A percentile compares a stretch with the other conserved stretches of the same genome.
Conservation (phyloP, 305 asterid species). For the Solanum hybrid region DNA sequence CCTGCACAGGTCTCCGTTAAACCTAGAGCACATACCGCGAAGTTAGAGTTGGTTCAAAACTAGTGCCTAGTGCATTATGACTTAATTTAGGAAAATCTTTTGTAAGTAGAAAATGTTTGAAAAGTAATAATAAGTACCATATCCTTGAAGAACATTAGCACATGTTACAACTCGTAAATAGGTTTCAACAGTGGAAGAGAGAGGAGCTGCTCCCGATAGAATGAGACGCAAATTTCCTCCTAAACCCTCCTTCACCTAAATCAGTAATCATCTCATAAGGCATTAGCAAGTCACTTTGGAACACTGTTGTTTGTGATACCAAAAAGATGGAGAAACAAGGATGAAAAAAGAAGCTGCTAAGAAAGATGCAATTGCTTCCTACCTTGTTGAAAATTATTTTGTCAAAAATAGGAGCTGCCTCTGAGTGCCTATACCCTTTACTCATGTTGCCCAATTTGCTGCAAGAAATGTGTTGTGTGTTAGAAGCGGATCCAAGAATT, state of each 20-base stretch:
- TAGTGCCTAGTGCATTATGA: not conserved
- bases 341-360: not conserved
- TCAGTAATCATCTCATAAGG: not conserved
- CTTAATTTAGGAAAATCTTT: not conserved
- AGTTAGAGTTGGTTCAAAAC: not conserved
- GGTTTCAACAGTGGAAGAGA: conserved; percentile 67
- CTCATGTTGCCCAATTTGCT: conserved; percentile 66
- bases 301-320: not conserved
- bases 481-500: not conserved
- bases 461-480: conserved; percentile 13
- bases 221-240: conserved; percentile 80
- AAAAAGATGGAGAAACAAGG: not conserved
- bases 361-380: not conserved
- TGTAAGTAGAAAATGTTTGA: not conserved
- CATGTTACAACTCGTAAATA: conserved; percentile 69
- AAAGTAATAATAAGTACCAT: conserved; percentile 34
- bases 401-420: conserved; percentile 68
- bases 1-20: conserved; percentile 91
- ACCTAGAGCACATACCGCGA: conserved; percentile 32
- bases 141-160: conserved; percentile 86
- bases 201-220: conserved; percentile 90
- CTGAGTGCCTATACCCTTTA: conserved; percentile 61
- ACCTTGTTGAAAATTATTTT: conserved; percentile 72
- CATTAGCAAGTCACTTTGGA: not conserved
- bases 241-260: conserved; percentile 65